These are phyloP conservation scores for Nannizziopsis barbatae DNA, from an alignment of 2,329 filamentous ascomycete species.

Conservation along the genomic window DNA sequence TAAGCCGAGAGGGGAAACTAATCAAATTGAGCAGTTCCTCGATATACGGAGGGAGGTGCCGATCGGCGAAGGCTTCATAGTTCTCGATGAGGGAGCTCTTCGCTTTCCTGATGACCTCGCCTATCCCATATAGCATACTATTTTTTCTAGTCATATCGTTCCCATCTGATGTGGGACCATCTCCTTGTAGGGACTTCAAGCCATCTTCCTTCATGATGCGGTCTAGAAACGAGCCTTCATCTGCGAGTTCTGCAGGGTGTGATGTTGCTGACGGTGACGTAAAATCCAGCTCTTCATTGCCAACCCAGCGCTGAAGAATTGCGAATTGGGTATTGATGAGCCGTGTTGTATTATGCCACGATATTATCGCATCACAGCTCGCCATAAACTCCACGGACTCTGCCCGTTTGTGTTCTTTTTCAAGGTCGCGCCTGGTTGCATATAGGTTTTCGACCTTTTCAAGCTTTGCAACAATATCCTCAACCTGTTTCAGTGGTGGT, in stretches of 20 bases:
- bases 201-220: constrained; percentile 92
- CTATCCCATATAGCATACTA: constrained; percentile 64
- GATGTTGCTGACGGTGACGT: constrained; percentile 59
- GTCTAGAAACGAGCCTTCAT: constrained; percentile 90
- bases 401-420: constrained; percentile 62
- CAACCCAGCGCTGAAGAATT: constrained; percentile 91
- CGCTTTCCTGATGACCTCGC: constrained; percentile 80
- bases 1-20: constrained; percentile 90
- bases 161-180: constrained; percentile 56
- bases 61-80: constrained; percentile 69
- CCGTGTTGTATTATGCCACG: constrained; percentile 95
- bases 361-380: constrained; percentile 76
- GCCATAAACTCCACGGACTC: constrained; percentile 66
- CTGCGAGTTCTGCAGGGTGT: constrained; percentile 60
- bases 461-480: constrained; percentile 79
- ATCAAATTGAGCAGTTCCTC: constrained; percentile 92
- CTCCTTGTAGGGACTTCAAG: constrained; percentile 78
- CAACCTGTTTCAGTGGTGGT: constrained; percentile 74
- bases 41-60: constrained; percentile 89
- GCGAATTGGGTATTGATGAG: constrained; percentile 90
- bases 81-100: constrained; percentile 85
- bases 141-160: constrained; percentile 82
- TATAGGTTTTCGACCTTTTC: constrained; percentile 80
- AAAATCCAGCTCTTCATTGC: constrained; percentile 90
- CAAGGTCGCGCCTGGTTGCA: constrained; percentile 65